Percentiles rank a stretch among this genome's conserved stretches.
phyloP scores from a whole-genome alignment of 129 eudicot species.

The Flaveria sonorensis region DNA sequence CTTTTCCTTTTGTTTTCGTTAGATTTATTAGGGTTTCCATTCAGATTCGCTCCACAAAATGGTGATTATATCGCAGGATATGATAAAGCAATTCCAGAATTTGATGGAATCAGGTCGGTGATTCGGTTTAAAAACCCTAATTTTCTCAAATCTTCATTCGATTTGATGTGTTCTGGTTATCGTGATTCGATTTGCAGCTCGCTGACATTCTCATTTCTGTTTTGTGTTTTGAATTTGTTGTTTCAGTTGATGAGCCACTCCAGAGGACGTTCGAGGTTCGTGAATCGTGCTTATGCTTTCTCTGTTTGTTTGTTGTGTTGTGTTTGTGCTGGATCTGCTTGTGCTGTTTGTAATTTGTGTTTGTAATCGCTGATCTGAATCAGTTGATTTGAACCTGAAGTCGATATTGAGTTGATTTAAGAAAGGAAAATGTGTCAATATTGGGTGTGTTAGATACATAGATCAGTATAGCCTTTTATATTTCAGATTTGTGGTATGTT shows the following conservation, averaged over 20 bases:
- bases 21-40: constrained; percentile 23
- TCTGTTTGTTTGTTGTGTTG: background rate
- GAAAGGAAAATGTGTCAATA: background rate
- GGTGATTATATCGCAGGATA: constrained; percentile 63
- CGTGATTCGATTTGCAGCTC: constrained; percentile 12
- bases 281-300: background rate
- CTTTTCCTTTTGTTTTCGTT: background rate
- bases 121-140: constrained; percentile 17
- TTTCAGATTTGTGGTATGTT: constrained; percentile 4
- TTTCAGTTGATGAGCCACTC: constrained; percentile 87
- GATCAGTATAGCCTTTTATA: background rate
- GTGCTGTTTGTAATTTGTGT: background rate
- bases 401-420: constrained; percentile 1
- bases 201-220: constrained; percentile 8
- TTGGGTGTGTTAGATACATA: constrained; percentile 8
- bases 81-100: constrained; percentile 58
- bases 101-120: constrained; percentile 58
- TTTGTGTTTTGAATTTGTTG: constrained; percentile 13
- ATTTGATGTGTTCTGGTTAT: background rate
- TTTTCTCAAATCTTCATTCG: constrained; percentile 2
- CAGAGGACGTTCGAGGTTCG: constrained; percentile 70
- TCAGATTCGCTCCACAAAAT: constrained; percentile 37
- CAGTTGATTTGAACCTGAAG: constrained; percentile 15
- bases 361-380: constrained; percentile 2
- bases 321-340: constrained; percentile 30